Conservation (phyloP, 768 basidiomycete genomes). For the Imleria badia region DNA sequence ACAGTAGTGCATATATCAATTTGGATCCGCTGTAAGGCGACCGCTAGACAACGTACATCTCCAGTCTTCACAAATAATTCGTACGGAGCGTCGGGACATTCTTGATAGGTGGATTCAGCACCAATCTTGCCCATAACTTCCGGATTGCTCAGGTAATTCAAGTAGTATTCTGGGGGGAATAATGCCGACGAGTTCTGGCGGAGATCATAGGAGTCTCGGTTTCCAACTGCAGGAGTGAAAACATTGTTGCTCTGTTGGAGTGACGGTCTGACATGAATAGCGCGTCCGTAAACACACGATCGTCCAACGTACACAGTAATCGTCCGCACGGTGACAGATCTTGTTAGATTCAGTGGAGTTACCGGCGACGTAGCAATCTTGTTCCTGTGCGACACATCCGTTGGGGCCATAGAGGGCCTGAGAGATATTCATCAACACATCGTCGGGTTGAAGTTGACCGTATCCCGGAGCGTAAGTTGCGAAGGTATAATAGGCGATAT, state of each 20-base stretch:
- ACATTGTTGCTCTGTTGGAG: slow-evolving; percentile 43
- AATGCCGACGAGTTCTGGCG: slow-evolving; percentile 50
- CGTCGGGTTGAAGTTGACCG: slow-evolving; percentile 54
- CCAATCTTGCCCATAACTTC: slow-evolving; percentile 48
- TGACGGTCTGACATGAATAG: background rate
- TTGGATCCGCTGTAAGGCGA: background rate
- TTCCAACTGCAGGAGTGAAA: slow-evolving; percentile 49
- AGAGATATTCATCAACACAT: slow-evolving; percentile 47
- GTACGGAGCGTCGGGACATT: slow-evolving; percentile 48
- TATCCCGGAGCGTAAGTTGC: slow-evolving; percentile 65
- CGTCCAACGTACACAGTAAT: slow-evolving; percentile 52
- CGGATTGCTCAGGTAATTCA: slow-evolving; percentile 42
- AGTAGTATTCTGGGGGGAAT: slow-evolving; percentile 60
- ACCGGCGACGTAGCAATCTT: slow-evolving; percentile 58
- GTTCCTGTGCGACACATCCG: slow-evolving; percentile 56
- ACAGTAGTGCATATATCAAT: background rate
- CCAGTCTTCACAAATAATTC: slow-evolving; percentile 49
- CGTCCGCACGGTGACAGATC: slow-evolving; percentile 50
- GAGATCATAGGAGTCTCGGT: slow-evolving; percentile 56
- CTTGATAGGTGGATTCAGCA: slow-evolving; percentile 46
- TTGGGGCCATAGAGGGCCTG: slow-evolving; percentile 44
- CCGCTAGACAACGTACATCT: slow-evolving; percentile 42
- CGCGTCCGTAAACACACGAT: background rate
- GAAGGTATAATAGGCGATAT: slow-evolving; percentile 59
- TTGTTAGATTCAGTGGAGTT: slow-evolving; percentile 42